Evolutionary conservation across 1,284 basidiomycete species (phyloP), one percentile per base, ranked within the genome.

Genomic region (Xerocomus minutiporus): DNA sequence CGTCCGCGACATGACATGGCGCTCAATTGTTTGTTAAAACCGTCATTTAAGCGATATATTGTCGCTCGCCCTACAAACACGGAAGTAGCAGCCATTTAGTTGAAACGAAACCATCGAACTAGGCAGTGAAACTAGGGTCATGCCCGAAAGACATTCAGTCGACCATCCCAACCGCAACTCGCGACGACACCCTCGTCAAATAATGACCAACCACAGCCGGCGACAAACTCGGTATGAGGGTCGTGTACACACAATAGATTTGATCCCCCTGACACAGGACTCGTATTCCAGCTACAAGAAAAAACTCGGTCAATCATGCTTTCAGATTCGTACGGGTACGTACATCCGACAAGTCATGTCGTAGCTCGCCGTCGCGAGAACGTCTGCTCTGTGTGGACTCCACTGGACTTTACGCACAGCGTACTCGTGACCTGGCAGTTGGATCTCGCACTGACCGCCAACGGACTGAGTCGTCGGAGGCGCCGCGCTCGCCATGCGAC

Each of bases 311-410:
- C 36, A 61, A 46, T 23, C 7, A 12, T 29, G 20, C 28, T 26
- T 35, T n/a, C 46, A 48, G 38, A 38, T 32, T 5, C 20, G 20
- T 17, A 50, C 48, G 48, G 26, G 5, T 17, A 80, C 88, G 71
- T 76, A 97, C 82, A 95, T 77, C 70, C 92, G 77, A 68, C 90
- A 93, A 2, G 92, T 93, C 96, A 98, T 99, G 68, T 99, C 96
- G 71, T 98, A 99, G 58, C 89, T 88, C 20, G 88, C 90, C 48
- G 83, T 89, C 0, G 91, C 89, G 25, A 98, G 72, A 8, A 94
- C 63, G 60, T 92, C 86, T 2, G 86, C 73, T n/a, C 79, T 73
- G 67, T 87, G 84, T 20, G 86, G 81, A 63, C 83, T 84, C 88
- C 88, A 91, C 59, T 91, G 86, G 5, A 91, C 77, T 67, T 88